These are phyloP conservation scores for Trypethelium eluteriae DNA, from an alignment of 495 filamentous ascomycete species.

Conservation along the genomic window DNA sequence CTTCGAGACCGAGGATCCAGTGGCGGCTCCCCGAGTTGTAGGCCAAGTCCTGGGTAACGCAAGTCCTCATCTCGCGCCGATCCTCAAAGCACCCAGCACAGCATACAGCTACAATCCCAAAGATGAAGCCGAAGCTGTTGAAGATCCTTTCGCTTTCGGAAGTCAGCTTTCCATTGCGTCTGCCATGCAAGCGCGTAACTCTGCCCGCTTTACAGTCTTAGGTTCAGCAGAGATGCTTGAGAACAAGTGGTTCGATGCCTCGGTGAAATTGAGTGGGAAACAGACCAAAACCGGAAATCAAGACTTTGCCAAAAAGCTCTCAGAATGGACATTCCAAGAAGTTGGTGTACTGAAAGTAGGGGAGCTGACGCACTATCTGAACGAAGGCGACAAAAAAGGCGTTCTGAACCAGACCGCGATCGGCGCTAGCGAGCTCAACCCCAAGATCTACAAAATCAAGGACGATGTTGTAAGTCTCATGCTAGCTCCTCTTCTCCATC, in stretches of 20 bases:
- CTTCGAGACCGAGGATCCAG: slow-evolving; percentile 60
- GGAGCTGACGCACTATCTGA: slow-evolving; percentile 70
- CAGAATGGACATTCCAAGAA: slow-evolving; percentile 91
- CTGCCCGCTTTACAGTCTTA: slow-evolving; percentile 78
- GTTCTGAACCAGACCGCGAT: slow-evolving; percentile 20
- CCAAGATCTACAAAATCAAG: slow-evolving; percentile 89
- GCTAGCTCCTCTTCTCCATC: not conserved
- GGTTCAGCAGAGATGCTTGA: slow-evolving; percentile 80
- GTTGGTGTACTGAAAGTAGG: slow-evolving; percentile 80
- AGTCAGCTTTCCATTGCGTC: slow-evolving; percentile 74
- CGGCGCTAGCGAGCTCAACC: slow-evolving; percentile 52
- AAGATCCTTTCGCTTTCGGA: slow-evolving; percentile 77
- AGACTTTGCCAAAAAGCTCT: slow-evolving; percentile 75
- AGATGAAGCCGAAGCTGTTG: slow-evolving; percentile 65
- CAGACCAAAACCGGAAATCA: slow-evolving; percentile 58
- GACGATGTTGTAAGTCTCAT: slow-evolving; percentile 78
- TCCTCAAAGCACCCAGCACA: slow-evolving; percentile 71
- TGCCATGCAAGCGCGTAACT: slow-evolving; percentile 83
- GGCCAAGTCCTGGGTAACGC: slow-evolving; percentile 74
- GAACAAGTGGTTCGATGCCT: slow-evolving; percentile 82
- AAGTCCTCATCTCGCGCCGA: slow-evolving; percentile 64
- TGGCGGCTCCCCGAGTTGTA: slow-evolving; percentile 73
- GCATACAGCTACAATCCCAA: slow-evolving; percentile 93
- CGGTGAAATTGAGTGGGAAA: slow-evolving; percentile 54
- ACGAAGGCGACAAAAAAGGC: slow-evolving; percentile 45